These are phyloP conservation scores for Arthrobotrys megalospora DNA, from an alignment of 2,329 filamentous ascomycete genomes.

Conservation along the genomic window DNA sequence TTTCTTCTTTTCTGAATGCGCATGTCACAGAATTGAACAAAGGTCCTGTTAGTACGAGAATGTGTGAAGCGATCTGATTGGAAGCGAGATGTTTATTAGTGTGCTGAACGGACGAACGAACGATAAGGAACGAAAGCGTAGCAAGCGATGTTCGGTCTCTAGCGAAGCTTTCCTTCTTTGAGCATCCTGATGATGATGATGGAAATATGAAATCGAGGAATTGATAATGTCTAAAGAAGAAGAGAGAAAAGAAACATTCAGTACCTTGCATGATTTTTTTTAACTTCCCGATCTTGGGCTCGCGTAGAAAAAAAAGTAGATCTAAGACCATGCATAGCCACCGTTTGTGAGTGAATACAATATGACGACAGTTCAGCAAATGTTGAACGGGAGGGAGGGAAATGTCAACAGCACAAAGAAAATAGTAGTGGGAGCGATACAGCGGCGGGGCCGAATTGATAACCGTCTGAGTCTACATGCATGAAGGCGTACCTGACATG, in stretches of 20 bases:
- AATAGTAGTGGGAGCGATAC: neutral
- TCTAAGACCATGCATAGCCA: constrained; percentile 3
- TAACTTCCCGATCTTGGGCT: neutral
- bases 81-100: constrained; percentile 25
- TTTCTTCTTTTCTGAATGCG: constrained; percentile 23
- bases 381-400: neutral
- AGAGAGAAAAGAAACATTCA: too few species aligned
- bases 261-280: neutral
- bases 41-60: constrained; percentile 15
- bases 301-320: neutral
- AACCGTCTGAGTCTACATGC: neutral
- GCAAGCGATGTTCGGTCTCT: constrained; percentile 8
- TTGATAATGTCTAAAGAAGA: constrained; percentile 13
- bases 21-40: constrained; percentile 25
- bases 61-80: constrained; percentile 22
- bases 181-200: neutral
- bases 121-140: constrained; percentile 19
- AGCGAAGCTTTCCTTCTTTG: constrained; percentile 17
- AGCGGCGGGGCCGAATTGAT: neutral
- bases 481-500: neutral
- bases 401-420: neutral
- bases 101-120: neutral
- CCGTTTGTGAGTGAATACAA: neutral
- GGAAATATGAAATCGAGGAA: constrained; percentile 13
- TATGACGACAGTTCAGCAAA: neutral